phyloP scores from a whole-genome alignment of 345 rosid species.

The Bretschneidera sinensis region DNA sequence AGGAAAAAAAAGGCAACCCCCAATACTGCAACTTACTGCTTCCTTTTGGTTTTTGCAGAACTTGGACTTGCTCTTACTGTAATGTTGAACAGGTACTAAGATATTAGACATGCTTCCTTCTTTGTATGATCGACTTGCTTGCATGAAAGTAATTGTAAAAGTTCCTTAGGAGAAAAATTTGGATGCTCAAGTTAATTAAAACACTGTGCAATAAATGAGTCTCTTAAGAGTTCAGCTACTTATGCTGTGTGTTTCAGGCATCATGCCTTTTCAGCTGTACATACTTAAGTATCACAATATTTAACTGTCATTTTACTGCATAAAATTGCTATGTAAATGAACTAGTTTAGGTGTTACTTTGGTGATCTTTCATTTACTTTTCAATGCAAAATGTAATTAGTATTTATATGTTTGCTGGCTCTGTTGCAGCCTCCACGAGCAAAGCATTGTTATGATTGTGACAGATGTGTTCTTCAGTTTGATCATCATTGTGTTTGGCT shows the following conservation, averaged over 20 bases:
- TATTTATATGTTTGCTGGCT: not conserved
- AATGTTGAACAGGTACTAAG: conserved; percentile 72
- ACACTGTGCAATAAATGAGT: not conserved
- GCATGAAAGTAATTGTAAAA: not conserved
- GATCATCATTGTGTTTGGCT: conserved; percentile 99
- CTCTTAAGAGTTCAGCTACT: not conserved
- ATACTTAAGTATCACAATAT: no score
- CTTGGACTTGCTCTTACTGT: conserved; percentile 73
- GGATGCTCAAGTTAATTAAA: not conserved
- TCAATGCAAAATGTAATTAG: not conserved
- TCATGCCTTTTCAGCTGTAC: not conserved
- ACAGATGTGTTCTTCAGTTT: conserved; percentile 97
- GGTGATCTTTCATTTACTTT: no score
- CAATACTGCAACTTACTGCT: conserved; percentile 4
- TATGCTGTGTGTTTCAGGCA: no score
- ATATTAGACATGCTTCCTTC: conserved; percentile 11
- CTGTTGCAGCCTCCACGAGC: conserved; percentile 85
- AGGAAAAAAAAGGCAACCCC: no score
- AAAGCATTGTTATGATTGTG: conserved; percentile 98
- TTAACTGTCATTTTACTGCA: no score
- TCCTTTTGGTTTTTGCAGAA: conserved; percentile 46
- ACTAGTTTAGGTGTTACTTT: not conserved
- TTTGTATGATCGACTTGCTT: not conserved
- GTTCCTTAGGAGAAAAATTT: not conserved
- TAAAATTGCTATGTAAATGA: no score